Conservation (phyloP, 2,329 filamentous ascomycete species). For the Dothiorella sarmentorum region DNA sequence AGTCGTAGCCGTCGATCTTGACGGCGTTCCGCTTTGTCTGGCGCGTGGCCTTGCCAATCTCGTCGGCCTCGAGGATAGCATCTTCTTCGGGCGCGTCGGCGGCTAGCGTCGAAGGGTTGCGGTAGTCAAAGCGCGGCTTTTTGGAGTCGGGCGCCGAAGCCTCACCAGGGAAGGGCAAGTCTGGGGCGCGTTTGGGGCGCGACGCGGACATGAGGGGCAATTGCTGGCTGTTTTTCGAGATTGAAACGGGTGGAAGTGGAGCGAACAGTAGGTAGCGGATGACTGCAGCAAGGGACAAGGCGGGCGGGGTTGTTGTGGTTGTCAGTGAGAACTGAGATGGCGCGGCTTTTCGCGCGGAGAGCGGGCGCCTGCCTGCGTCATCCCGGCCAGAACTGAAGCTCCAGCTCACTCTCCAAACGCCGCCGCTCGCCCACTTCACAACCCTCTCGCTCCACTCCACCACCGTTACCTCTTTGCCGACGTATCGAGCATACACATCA, state of each 20-base stretch:
- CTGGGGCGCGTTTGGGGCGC: slow-evolving; percentile 62
- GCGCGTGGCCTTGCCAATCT: slow-evolving; percentile 68
- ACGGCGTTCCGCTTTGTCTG: slow-evolving; percentile 87
- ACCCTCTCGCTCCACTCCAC: background rate
- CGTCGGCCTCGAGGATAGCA: slow-evolving; percentile 80
- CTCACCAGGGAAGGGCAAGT: slow-evolving; percentile 59
- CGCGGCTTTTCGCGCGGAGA: slow-evolving; percentile 6
- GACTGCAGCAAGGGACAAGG: no score
- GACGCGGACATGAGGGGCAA: slow-evolving; percentile 46
- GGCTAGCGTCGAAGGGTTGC: slow-evolving; percentile 89
- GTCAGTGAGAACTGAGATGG: background rate
- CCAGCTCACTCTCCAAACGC: background rate
- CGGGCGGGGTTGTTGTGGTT: background rate
- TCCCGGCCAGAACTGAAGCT: slow-evolving; percentile 11
- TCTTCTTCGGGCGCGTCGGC: slow-evolving; percentile 75
- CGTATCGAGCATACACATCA: background rate
- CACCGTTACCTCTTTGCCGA: background rate
- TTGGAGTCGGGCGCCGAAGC: slow-evolving; percentile 52
- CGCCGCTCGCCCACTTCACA: background rate
- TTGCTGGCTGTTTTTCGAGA: background rate
- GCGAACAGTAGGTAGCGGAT: background rate
- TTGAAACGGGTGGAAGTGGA: background rate
- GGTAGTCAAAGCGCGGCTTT: slow-evolving; percentile 87
- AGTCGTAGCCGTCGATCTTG: slow-evolving; percentile 95
- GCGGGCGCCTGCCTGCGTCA: slow-evolving; percentile 9